A percentile compares a stretch with the other conserved stretches of the same genome.
Conservation (phyloP, 2,329 filamentous ascomycete genomes). For the Dactylellina cionopaga region DNA sequence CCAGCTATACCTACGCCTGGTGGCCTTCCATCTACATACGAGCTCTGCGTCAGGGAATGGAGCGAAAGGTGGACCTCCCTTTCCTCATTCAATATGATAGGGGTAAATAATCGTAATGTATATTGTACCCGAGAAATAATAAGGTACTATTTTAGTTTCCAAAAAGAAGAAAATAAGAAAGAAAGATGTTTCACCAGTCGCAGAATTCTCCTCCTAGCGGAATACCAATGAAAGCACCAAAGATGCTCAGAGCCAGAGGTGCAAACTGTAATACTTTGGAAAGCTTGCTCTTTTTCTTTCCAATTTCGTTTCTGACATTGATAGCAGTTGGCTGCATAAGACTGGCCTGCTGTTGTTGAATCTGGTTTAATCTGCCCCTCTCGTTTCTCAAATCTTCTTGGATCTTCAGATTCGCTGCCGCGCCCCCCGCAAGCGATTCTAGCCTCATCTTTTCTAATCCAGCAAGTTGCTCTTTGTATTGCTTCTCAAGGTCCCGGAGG, state of each 20-base stretch:
- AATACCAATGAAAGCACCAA: background rate
- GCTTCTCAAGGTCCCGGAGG: constrained; percentile 11
- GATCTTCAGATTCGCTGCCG: background rate
- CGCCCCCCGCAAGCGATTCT: background rate
- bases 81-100: too few species aligned
- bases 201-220: background rate
- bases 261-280: background rate
- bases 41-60: too few species aligned
- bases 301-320: background rate
- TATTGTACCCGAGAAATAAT: too few species aligned
- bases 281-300: background rate
- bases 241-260: background rate
- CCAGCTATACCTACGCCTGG: too few species aligned
- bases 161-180: too few species aligned
- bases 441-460: constrained; percentile 10
- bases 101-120: too few species aligned
- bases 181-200: background rate
- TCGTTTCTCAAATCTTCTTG: constrained; percentile 1
- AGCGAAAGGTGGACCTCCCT: too few species aligned
- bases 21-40: too few species aligned
- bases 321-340: background rate
- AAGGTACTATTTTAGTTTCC: too few species aligned
- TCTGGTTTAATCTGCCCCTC: background rate
- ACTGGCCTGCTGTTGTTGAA: background rate
- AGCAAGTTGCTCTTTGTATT: constrained; percentile 10